phyloP scores from a whole-genome alignment of 805 yeast genomes.

The Metschnikowia vanudenii region DNA sequence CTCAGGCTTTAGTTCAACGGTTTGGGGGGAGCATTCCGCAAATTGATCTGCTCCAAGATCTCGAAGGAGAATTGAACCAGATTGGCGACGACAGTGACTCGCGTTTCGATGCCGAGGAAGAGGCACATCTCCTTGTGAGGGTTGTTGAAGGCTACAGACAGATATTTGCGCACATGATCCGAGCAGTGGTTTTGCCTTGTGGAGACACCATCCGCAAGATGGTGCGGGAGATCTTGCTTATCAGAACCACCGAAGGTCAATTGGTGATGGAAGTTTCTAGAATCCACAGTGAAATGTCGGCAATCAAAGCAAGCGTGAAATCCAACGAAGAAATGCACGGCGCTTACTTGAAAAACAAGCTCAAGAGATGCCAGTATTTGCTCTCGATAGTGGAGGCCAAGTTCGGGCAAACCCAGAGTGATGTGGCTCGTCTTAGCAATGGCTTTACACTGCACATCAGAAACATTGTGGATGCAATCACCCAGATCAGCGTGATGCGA shows the following conservation, averaged over 20 bases:
- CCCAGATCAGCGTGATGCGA: constrained; percentile 1
- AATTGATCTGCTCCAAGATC: neutral
- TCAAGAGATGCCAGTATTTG: neutral
- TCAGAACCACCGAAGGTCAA: neutral
- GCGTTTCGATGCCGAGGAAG: neutral
- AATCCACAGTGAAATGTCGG: constrained; percentile 1
- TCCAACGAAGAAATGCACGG: neutral
- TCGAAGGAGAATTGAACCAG: neutral
- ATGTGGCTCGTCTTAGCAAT: neutral
- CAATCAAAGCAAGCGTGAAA: neutral
- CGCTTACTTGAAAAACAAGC: neutral
- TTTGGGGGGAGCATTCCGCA: neutral
- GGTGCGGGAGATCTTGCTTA: constrained; percentile 3
- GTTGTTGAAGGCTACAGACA: constrained; percentile 2
- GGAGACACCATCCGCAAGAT: constrained; percentile 5
- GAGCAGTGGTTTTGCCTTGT: constrained; percentile 4
- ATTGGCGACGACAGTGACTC: constrained; percentile 2
- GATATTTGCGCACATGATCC: constrained; percentile 3
- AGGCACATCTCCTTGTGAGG: neutral
- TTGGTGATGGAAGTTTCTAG: neutral
- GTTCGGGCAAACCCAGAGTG: neutral
- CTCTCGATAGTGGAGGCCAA: neutral
- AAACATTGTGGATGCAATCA: neutral
- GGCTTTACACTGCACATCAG: neutral
- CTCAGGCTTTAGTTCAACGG: neutral